Evolutionary conservation across 106 monocot genomes (phyloP), one percentile per base, ranked within the genome.

Genomic region (Acorus calamus): DNA sequence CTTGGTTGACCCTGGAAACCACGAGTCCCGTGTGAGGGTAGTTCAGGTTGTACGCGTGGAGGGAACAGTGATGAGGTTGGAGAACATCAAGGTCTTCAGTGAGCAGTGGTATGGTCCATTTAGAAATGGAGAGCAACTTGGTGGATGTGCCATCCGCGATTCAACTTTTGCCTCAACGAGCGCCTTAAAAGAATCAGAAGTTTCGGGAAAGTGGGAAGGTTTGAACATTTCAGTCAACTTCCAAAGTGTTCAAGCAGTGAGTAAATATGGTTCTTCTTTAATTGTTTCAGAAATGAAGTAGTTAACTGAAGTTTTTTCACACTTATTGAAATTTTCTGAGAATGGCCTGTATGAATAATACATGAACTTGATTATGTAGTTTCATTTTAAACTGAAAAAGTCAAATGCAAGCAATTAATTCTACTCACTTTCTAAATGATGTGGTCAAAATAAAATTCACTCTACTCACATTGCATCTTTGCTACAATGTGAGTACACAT

Each of bases 21-120:
- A 53, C 55, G 85, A 91, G 66, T 71, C 55, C 2, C 73, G 96
- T 28, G 50, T 85, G 48, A 81, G 91, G 11, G 68, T 98, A 49
- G 60, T 87, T 60, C 85, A 85, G 69, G 67, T 77, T 52, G 62
- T 72, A 28, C 51, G 50, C 13, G 53, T 68, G 44, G 85, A 75
- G 8, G 70, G 69, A 62, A 80, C 44, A 51, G 59, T n/a, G 53
- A 14, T 84, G 76, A 66, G 53, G 46, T 64, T 93, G 73, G 66
- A 74, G 56, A 68, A 73, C 44, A 70, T 98, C 7, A 74, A 71
- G 59, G 85, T 88, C 5, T 91, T 91, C 66, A 80, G 79, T 4
- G 96, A 98, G 72, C 78, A 87, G 11, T 87, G 90, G 96, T 80
- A 98, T 60, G 87, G 96, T 47, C 85, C 91, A 3, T 98, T 83